These are phyloP conservation scores for Pseudovirgaria hyperparasitica DNA, from an alignment of 2,329 filamentous ascomycete species.

Conservation along the genomic window DNA sequence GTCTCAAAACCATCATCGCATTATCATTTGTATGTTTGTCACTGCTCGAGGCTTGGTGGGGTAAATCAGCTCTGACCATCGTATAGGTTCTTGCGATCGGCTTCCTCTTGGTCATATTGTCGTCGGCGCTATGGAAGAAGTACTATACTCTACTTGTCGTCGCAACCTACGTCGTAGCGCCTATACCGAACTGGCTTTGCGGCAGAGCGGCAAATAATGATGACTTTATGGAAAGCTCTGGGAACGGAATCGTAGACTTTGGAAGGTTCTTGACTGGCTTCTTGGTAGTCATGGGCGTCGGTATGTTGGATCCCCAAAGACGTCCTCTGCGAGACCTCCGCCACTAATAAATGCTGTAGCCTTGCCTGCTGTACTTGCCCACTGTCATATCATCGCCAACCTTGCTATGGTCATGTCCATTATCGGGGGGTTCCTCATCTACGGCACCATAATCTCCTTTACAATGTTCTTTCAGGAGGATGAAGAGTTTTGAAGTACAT, in stretches of 20 bases:
- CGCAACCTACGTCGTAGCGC: constrained; percentile 85
- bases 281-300: constrained; percentile 92
- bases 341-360: constrained; percentile 40
- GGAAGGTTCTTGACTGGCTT: constrained; percentile 92
- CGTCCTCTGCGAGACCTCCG: constrained; percentile 1
- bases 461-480: constrained; percentile 97
- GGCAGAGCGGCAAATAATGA: constrained; percentile 77
- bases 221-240: constrained; percentile 82
- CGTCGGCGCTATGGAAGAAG: constrained; percentile 85
- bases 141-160: constrained; percentile 95
- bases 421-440: constrained; percentile 83
- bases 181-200: constrained; percentile 94
- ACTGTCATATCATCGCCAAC: constrained; percentile 67
- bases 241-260: constrained; percentile 79
- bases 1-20: constrained; percentile 97
- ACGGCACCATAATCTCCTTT: constrained; percentile 96
- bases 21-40: constrained; percentile 70
- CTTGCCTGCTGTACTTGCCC: constrained; percentile 75
- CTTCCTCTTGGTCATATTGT: constrained; percentile 97
- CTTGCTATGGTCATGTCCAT: constrained; percentile 94
- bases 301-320: constrained; percentile 44
- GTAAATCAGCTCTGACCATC: constrained; percentile 4
- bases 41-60: constrained; percentile 6
- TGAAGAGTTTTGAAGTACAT: constrained; percentile 65
- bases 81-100: constrained; percentile 79